Percentiles rank a stretch among this genome's conserved stretches.
Conservation (phyloP, 352 stramenopile genomes). For the Globisporangium polare region DNA sequence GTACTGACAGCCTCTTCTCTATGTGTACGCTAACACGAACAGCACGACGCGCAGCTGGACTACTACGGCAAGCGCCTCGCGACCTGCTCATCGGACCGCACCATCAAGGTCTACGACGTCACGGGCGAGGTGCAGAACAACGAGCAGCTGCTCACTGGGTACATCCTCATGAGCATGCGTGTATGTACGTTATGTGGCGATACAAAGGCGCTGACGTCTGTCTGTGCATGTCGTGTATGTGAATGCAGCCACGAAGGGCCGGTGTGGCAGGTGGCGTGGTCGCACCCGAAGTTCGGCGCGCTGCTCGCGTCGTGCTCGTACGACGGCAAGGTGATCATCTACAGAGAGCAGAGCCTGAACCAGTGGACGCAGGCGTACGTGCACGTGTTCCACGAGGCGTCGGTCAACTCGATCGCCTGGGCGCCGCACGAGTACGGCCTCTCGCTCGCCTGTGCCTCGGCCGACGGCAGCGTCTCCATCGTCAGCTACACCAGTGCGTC, state of each 20-base stretch:
- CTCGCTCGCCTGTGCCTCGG: constrained; percentile 90
- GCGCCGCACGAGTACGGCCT: constrained; percentile 96
- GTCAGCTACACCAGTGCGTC: constrained; percentile 75
- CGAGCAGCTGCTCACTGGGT: constrained; percentile 84
- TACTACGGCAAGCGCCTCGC: constrained; percentile 99
- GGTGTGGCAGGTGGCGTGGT: constrained; percentile 98
- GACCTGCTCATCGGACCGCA: constrained; percentile 97
- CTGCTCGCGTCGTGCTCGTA: constrained; percentile 97
- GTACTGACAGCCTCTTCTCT: not conserved
- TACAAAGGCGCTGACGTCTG: not conserved
- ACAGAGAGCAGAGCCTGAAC: constrained; percentile 91
- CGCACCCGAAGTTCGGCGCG: constrained; percentile 97
- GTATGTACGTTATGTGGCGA: not conserved
- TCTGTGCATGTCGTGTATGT: not conserved
- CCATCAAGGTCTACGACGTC: constrained; percentile 97
- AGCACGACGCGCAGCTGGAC: constrained; percentile 98
- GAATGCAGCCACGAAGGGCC: constrained; percentile 90
- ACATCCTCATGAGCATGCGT: constrained; percentile 3
- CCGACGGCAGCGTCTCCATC: constrained; percentile 94
- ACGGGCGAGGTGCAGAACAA: constrained; percentile 89
- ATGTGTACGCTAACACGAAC: constrained; percentile 16
- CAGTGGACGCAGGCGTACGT: constrained; percentile 94
- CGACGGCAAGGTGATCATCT: constrained; percentile 97
- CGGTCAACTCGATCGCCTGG: constrained; percentile 96
- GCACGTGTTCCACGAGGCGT: constrained; percentile 84